A percentile compares a stretch with the other conserved stretches of the same genome.
Evolutionary conservation across 495 filamentous ascomycete genomes (phyloP).

Genomic region (Margaritispora aquatica): DNA sequence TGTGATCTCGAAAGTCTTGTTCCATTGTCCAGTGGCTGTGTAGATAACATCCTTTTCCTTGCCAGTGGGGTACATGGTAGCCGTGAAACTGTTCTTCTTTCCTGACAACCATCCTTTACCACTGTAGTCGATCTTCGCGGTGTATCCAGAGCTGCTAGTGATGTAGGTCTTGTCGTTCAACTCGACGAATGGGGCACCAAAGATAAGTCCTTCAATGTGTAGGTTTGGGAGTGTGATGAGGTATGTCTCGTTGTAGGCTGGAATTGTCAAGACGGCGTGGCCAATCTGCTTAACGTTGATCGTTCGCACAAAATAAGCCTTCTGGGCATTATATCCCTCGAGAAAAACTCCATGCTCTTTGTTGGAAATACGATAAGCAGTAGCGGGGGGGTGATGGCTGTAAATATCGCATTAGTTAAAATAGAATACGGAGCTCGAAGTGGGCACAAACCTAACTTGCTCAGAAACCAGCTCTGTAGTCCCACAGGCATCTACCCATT

Average conservation of each 20-base stretch:
- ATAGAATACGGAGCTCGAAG: background rate
- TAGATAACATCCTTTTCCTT: slow-evolving; percentile 84
- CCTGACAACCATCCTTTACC: slow-evolving; percentile 94
- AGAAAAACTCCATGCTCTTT: slow-evolving; percentile 76
- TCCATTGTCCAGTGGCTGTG: slow-evolving; percentile 90
- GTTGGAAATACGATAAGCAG: slow-evolving; percentile 91
- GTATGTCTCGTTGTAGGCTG: slow-evolving; percentile 65
- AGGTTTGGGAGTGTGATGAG: slow-evolving; percentile 90
- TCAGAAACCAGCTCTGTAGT: slow-evolving; percentile 67
- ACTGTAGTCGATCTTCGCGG: slow-evolving; percentile 87
- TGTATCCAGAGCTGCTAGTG: slow-evolving; percentile 77
- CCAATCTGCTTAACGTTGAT: slow-evolving; percentile 98
- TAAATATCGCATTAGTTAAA: slow-evolving; percentile 61
- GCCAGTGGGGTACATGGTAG: slow-evolving; percentile 68
- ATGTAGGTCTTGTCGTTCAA: slow-evolving; percentile 83
- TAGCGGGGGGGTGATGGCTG: slow-evolving; percentile 97
- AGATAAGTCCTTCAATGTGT: slow-evolving; percentile 93
- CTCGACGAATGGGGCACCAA: slow-evolving; percentile 89
- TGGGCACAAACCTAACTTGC: slow-evolving; percentile 61
- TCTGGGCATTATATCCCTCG: slow-evolving; percentile 96
- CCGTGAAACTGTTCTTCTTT: slow-evolving; percentile 92
- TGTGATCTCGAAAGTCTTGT: slow-evolving; percentile 74
- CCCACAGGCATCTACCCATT: slow-evolving; percentile 57
- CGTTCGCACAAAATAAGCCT: slow-evolving; percentile 87
- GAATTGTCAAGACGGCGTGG: slow-evolving; percentile 77